phyloP scores from a whole-genome alignment of 2,329 filamentous ascomycete species.

The Zymoseptoria tritici region DNA sequence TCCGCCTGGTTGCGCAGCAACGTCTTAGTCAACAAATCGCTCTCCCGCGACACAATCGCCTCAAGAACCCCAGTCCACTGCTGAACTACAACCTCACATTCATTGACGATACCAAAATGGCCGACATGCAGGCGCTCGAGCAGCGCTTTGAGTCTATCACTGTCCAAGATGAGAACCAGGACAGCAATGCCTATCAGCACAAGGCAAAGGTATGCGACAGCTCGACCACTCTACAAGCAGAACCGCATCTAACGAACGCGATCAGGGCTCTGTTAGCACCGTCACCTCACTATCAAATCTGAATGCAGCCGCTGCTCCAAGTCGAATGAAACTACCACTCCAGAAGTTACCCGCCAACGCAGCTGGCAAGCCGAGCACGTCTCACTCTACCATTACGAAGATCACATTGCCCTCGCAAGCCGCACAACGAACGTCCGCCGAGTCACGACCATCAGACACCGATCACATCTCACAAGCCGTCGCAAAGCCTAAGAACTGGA shows the following conservation, averaged over 20 bases:
- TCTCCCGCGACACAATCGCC: not conserved
- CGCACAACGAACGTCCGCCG: constrained; percentile 40
- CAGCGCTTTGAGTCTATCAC: constrained; percentile 83
- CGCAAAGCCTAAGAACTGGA: constrained; percentile 50
- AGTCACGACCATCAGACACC: constrained; percentile 28
- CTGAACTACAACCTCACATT: constrained; percentile 7
- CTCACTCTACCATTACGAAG: constrained; percentile 47
- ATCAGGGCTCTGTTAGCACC: constrained; percentile 40
- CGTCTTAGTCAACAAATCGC: not conserved
- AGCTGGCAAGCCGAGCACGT: constrained; percentile 35
- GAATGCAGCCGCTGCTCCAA: constrained; percentile 37
- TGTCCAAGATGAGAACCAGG: constrained; percentile 77
- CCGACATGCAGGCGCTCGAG: constrained; percentile 68
- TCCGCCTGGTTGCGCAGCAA: not conserved
- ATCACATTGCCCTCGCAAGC: constrained; percentile 62
- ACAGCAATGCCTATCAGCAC: constrained; percentile 44
- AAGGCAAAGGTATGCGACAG: constrained; percentile 64
- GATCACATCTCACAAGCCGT: constrained; percentile 35
- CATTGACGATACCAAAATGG: constrained; percentile 21
- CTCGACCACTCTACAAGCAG: constrained; percentile 9
- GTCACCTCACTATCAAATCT: constrained; percentile 44
- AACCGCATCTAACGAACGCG: constrained; percentile 11
- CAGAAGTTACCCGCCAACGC: constrained; percentile 79
- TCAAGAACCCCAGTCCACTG: not conserved
- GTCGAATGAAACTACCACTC: constrained; percentile 63